These are phyloP conservation scores for Aspergillus jensenii DNA, from an alignment of 2,329 filamentous ascomycete species.

Conservation along the genomic window DNA sequence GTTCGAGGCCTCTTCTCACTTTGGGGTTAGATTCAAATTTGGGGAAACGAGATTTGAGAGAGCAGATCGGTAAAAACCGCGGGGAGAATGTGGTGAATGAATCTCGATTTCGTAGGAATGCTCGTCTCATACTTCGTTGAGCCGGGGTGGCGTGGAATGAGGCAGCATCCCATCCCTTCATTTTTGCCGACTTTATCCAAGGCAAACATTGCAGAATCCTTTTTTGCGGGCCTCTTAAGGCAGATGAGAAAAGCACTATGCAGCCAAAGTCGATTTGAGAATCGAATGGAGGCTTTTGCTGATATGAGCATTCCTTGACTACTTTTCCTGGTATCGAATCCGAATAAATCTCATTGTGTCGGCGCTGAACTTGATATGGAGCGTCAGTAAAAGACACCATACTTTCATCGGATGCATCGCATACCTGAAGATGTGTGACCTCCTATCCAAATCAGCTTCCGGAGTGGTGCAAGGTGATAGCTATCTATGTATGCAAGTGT, in stretches of 20 bases:
- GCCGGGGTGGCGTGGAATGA: background rate
- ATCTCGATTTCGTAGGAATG: background rate
- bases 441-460: background rate
- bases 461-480: background rate
- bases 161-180: background rate
- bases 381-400: background rate
- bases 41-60: background rate
- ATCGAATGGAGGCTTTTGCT: background rate
- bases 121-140: background rate
- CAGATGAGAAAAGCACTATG: background rate
- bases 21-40: background rate
- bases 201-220: background rate
- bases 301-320: background rate
- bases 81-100: background rate
- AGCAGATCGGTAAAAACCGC: background rate
- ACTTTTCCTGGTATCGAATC: background rate
- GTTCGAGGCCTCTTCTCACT: background rate
- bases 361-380: background rate
- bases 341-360: background rate
- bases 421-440: background rate
- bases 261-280: background rate
- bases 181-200: background rate
- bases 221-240: background rate
- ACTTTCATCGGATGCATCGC: background rate
- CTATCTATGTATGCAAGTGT: background rate